phyloP scores from a whole-genome alignment of 2,329 filamentous ascomycete species.

The Acrocalymma vagum region DNA sequence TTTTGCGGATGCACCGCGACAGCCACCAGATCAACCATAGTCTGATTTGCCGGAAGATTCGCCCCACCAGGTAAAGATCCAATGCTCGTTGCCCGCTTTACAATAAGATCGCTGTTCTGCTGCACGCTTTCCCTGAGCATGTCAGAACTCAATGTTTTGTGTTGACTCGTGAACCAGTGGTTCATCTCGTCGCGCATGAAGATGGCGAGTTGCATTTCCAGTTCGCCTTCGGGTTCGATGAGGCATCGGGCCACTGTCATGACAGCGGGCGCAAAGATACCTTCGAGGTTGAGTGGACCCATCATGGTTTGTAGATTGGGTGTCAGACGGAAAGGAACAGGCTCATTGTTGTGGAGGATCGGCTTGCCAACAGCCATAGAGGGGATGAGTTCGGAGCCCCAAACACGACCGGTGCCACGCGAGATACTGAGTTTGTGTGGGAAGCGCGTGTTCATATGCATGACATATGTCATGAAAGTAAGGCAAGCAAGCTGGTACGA shows the following conservation, averaged over 20 bases:
- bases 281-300: conserved; percentile 94
- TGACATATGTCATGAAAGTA: conserved; percentile 98
- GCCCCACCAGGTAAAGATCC: conserved; percentile 76
- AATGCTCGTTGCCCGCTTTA: conserved; percentile 86
- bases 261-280: conserved; percentile 92
- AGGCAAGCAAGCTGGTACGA: conserved; percentile 93
- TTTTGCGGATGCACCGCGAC: conserved; percentile 92
- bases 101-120: conserved; percentile 87
- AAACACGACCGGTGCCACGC: conserved; percentile 87
- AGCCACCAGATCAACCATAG: conserved; percentile 92
- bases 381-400: conserved; percentile 94
- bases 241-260: conserved; percentile 97
- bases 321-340: conserved; percentile 95
- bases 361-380: conserved; percentile 85
- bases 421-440: conserved; percentile 96
- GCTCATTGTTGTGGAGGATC: conserved; percentile 93
- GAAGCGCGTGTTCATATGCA: conserved; percentile 96
- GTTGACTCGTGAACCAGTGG: conserved; percentile 89
- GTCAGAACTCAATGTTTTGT: conserved; percentile 70
- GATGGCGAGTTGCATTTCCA: conserved; percentile 93
- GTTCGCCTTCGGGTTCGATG: conserved; percentile 80
- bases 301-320: conserved; percentile 96
- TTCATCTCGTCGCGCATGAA: conserved; percentile 99
- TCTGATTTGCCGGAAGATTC: conserved; percentile 94
- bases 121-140: conserved; percentile 82